phyloP scores from a whole-genome alignment of 2,329 filamentous ascomycete genomes.

The Ascochyta lentis region DNA sequence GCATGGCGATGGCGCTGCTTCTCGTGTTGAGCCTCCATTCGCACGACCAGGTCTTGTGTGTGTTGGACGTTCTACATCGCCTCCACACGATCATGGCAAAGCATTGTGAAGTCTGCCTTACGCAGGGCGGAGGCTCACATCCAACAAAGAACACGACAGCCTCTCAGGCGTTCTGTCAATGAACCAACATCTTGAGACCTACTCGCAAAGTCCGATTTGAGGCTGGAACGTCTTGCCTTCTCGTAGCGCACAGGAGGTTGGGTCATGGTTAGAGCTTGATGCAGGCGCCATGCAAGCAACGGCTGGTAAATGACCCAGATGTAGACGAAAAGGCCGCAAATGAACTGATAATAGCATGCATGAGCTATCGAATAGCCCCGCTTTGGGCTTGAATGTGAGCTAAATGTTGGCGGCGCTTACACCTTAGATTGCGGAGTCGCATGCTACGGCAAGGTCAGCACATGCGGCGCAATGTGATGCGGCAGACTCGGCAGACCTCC shows the following conservation, averaged over 20 bases:
- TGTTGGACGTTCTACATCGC: conserved; percentile 27
- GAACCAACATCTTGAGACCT: conserved; percentile 3
- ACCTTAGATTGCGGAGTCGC: conserved; percentile 23
- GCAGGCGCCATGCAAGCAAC: conserved; percentile 30
- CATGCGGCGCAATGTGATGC: conserved; percentile 4
- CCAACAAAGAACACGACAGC: neutral
- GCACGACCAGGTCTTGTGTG: conserved; percentile 20
- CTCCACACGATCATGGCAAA: conserved; percentile 24
- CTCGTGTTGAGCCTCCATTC: conserved; percentile 43
- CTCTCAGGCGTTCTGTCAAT: conserved; percentile 1
- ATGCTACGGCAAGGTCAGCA: conserved; percentile 8
- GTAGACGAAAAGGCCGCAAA: conserved; percentile 37
- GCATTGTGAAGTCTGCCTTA: conserved; percentile 22
- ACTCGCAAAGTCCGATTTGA: conserved; percentile 14
- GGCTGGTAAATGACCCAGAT: conserved; percentile 37
- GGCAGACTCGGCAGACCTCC: neutral
- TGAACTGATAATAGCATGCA: conserved; percentile 34
- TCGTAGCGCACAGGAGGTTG: conserved; percentile 22
- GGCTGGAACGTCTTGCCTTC: conserved; percentile 21
- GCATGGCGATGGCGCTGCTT: conserved; percentile 33
- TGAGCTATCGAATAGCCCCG: conserved; percentile 37
- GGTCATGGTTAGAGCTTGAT: conserved; percentile 25
- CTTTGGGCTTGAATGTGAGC: conserved; percentile 37
- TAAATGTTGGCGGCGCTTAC: conserved; percentile 37
- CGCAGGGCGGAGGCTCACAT: conserved; percentile 1